A percentile compares a stretch with the other conserved stretches of the same genome.
Conservation (phyloP, 495 filamentous ascomycete genomes). For the Terfezia boudieri region DNA sequence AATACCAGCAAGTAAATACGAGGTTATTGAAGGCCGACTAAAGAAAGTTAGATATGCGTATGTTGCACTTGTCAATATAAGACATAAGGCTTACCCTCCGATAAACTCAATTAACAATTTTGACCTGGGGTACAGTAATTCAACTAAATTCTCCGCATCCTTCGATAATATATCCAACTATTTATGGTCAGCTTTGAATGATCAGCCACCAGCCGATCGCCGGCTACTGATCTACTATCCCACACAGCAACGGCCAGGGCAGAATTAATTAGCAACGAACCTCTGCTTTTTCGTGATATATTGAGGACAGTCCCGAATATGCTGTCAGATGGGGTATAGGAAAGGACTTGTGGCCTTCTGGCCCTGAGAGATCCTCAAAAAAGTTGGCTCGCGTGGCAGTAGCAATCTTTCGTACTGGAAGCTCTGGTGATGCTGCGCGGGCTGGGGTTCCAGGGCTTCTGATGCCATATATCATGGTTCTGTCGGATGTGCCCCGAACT, state of each 20-base stretch:
- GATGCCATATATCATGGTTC: neutral
- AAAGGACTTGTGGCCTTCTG: neutral
- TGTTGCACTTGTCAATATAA: neutral
- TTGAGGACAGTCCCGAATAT: neutral
- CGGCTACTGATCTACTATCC: too few species aligned
- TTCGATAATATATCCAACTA: neutral
- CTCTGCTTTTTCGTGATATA: neutral
- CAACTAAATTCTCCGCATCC: neutral
- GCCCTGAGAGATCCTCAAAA: neutral
- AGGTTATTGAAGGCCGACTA: neutral
- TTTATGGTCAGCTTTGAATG: neutral
- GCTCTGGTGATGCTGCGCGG: neutral
- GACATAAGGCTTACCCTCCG: neutral
- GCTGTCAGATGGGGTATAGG: neutral
- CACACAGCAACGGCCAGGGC: too few species aligned
- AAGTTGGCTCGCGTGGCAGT: neutral
- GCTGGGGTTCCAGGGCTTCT: neutral
- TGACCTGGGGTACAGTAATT: neutral
- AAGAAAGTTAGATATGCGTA: neutral
- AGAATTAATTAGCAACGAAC: neutral
- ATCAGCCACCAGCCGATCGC: too few species aligned
- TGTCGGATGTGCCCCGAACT: neutral
- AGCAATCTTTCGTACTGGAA: neutral
- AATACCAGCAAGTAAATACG: neutral
- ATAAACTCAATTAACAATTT: neutral